Percentiles rank a stretch among this genome's conserved stretches.
These are phyloP conservation scores for Aspergillus incahuasiensis DNA, from an alignment of 495 filamentous ascomycete species.

Conservation along the genomic window DNA sequence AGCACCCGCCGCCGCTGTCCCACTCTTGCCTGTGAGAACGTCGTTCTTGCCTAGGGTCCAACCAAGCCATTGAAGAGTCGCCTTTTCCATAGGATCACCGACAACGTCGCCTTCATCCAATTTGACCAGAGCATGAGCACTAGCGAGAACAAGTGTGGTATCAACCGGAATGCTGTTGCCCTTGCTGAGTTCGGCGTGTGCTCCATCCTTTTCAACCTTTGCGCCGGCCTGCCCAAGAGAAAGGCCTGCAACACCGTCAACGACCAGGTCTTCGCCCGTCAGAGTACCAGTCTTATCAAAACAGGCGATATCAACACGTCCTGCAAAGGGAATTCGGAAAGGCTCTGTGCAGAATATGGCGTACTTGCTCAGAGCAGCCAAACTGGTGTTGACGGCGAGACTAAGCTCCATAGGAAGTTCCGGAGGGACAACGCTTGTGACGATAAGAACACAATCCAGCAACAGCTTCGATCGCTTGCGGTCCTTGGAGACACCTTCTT, in stretches of 20 bases:
- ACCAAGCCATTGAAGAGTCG: slow-evolving; percentile 80
- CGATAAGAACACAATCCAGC: slow-evolving; percentile 93
- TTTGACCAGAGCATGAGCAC: slow-evolving; percentile 91
- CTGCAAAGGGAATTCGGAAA: slow-evolving; percentile 97
- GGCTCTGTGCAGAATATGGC: slow-evolving; percentile 99
- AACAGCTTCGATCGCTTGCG: slow-evolving; percentile 96
- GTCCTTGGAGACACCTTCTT: slow-evolving; percentile 87
- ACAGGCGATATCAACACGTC: slow-evolving; percentile 92
- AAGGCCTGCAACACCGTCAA: slow-evolving; percentile 94
- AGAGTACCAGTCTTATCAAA: slow-evolving; percentile 99
- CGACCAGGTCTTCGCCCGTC: slow-evolving; percentile 94
- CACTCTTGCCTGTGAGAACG: slow-evolving; percentile 53
- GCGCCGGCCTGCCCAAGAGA: slow-evolving; percentile 61
- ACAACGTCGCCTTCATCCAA: slow-evolving; percentile 96
- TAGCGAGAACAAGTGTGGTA: slow-evolving; percentile 91
- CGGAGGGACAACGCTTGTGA: slow-evolving; percentile 95
- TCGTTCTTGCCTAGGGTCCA: slow-evolving; percentile 90
- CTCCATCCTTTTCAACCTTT: slow-evolving; percentile 71
- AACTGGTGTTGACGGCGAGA: slow-evolving; percentile 96
- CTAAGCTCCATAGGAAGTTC: slow-evolving; percentile 98
- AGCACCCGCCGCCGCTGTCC: slow-evolving; percentile 41
- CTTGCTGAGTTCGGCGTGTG: slow-evolving; percentile 66
- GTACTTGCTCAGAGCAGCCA: slow-evolving; percentile 87
- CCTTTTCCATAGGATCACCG: slow-evolving; percentile 98
- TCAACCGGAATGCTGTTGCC: slow-evolving; percentile 63